Conservation (phyloP, 306 rosid genomes). For the Dalbergia oliveri region DNA sequence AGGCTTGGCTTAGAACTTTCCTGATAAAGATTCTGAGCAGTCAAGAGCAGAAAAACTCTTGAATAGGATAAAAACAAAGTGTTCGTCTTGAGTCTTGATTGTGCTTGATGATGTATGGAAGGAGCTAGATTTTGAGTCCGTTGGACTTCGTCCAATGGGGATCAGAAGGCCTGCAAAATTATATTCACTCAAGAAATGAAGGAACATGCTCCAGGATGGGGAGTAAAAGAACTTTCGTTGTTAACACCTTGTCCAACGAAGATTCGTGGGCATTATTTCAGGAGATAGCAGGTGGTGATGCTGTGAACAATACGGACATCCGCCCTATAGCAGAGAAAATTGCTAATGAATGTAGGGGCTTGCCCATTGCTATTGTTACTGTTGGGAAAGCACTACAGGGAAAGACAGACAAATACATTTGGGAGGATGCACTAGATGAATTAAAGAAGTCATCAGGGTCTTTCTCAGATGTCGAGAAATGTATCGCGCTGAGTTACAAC, state of each 20-base stretch:
- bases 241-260: not conserved
- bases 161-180: conserved; percentile 41
- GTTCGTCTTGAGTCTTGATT: not conserved
- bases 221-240: not conserved
- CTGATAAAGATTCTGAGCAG: not conserved
- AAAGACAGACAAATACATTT: not conserved
- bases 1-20: not conserved
- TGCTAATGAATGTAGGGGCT: conserved; percentile 47
- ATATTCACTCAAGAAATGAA: conserved; percentile 51
- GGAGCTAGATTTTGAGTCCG: conserved; percentile 32
- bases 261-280: conserved; percentile 47
- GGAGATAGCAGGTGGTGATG: not conserved
- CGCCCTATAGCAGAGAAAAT: conserved; percentile 27
- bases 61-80: not conserved
- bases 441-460: not conserved
- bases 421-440: conserved; percentile 35
- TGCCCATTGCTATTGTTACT: conserved; percentile 56
- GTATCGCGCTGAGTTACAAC: conserved; percentile 27
- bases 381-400: conserved; percentile 39
- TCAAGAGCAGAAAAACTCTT: not conserved
- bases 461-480: not conserved
- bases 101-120: conserved; percentile 58
- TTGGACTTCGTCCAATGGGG: conserved; percentile 35
- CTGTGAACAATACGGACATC: not conserved
- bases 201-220: conserved; percentile 29